Conservation (phyloP, 2,329 filamentous ascomycete species). For the Aspergillus sp. region DNA sequence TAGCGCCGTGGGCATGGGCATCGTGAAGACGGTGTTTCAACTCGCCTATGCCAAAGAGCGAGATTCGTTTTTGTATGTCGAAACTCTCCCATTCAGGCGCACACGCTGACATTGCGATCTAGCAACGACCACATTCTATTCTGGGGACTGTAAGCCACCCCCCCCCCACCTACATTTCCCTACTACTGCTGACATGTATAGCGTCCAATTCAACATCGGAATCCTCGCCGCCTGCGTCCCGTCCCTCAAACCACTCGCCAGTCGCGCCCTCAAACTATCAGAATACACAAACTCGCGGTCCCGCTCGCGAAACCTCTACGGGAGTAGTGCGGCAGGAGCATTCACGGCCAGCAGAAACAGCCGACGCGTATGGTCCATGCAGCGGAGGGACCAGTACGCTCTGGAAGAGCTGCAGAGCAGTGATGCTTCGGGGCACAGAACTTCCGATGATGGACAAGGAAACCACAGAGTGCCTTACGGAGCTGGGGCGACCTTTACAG, state of each 20-base stretch:
- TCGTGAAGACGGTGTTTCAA: background rate
- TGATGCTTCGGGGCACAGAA: background rate
- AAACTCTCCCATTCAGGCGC: background rate
- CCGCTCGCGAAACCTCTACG: background rate
- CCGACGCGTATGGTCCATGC: background rate
- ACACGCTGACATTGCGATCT: background rate
- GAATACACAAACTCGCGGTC: conserved; percentile 5
- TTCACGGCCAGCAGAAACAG: background rate
- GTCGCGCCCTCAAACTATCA: background rate
- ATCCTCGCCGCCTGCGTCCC: conserved; percentile 6
- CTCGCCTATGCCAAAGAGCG: background rate
- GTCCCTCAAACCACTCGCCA: conserved; percentile 1
- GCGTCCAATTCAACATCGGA: conserved; percentile 3
- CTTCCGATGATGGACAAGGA: background rate
- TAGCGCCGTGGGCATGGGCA: conserved; percentile 1
- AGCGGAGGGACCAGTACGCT: background rate
- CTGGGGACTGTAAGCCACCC: conserved; percentile 3
- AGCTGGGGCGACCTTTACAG: background rate
- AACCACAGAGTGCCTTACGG: background rate
- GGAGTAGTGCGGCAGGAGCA: background rate
- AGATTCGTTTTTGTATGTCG: background rate
- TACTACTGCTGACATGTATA: too few species aligned
- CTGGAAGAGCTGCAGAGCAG: conserved; percentile 1
- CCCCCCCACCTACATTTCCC: background rate
- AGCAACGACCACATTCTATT: conserved; percentile 4